Evolutionary conservation across 2,329 filamentous ascomycete species (phyloP).

Genomic region (Aspergillus versicolor): DNA sequence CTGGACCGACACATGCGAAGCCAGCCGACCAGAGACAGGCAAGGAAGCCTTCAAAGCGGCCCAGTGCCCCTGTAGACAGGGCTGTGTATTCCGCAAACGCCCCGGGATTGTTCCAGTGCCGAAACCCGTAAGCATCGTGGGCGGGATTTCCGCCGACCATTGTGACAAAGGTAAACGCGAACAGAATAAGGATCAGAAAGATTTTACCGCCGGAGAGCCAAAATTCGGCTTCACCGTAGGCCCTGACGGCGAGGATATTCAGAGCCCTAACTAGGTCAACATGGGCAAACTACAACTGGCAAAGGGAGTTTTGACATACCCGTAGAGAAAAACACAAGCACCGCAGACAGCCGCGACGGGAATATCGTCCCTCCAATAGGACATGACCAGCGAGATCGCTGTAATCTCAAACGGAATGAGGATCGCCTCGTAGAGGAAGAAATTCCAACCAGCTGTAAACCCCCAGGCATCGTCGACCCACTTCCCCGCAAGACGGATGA

Average conservation of each 20-base stretch:
- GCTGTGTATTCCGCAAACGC: conserved; percentile 41
- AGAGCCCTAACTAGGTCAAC: conserved; percentile 1
- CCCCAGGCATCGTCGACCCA: conserved; percentile 49
- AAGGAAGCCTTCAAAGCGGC: conserved; percentile 53
- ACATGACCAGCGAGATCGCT: conserved; percentile 42
- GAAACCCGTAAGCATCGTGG: conserved; percentile 67
- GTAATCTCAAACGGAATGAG: conserved; percentile 44
- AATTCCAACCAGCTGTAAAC: conserved; percentile 49
- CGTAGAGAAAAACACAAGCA: conserved; percentile 27
- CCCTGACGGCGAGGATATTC: conserved; percentile 13
- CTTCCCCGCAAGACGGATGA: conserved; percentile 42
- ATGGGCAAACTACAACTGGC: background rate
- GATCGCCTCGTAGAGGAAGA: conserved; percentile 46
- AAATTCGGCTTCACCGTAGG: conserved; percentile 17
- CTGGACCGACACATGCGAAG: conserved; percentile 62
- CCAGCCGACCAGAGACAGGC: conserved; percentile 69
- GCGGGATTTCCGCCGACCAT: conserved; percentile 76
- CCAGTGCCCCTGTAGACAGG: conserved; percentile 59
- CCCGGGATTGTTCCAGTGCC: conserved; percentile 47
- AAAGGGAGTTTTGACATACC: conserved; percentile 10
- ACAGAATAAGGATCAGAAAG: conserved; percentile 63
- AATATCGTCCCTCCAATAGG: conserved; percentile 40
- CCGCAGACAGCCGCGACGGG: conserved; percentile 37
- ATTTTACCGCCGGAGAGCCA: conserved; percentile 49
- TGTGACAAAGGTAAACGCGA: conserved; percentile 71